Evolutionary conservation across 75 land plant genomes (phyloP), one percentile per base, ranked within the genome.

Genomic region (Pinus taeda): DNA sequence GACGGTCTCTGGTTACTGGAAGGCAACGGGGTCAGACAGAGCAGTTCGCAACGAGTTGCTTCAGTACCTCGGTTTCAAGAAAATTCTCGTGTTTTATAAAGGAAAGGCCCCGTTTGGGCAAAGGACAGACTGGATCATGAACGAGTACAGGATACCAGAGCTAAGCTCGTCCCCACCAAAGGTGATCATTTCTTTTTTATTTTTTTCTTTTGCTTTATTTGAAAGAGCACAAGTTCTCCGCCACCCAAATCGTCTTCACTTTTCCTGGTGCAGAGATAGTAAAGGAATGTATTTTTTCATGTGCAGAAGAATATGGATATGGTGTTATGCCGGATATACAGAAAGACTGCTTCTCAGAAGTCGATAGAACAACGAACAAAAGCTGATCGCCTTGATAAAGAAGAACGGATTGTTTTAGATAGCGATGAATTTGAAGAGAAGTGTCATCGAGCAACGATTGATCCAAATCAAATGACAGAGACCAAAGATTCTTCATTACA

Each of bases 1-100:
- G 37, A 92, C 93, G 0, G 57, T 59, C 1, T 75, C 85, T 0
- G 93, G 93, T 0, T 92, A 88, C 71, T 92, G 93, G 93, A 92
- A 92, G 72, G 93, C 93, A n/a, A 92, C 93, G 0, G 93, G 93
- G 2, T 85, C 88, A 36, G 92, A 91, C 0, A 73, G 83, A 15
- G 24, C 59, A 20, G 84, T 92, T 5, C 85, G 77, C 59, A 79
- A 79, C 1, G 57, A 55, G 22, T 30, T 63, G 13, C 78, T 65
- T 36, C 60, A 80, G 29, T 18, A 42, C 20, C 80, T 92, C 21
- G 93, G 93, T 2, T 18, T 73, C 20, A 89, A 84, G 75, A 85
- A 78, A 67, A 87, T 87, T 7, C 85, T 92, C 85, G 93, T 89
- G 6, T 92, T 85, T 80, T 92, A 92, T 75, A 26, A 73, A 21